Conservation (phyloP, 2,329 filamentous ascomycete genomes). For the Rachicladosporium sp. region DNA sequence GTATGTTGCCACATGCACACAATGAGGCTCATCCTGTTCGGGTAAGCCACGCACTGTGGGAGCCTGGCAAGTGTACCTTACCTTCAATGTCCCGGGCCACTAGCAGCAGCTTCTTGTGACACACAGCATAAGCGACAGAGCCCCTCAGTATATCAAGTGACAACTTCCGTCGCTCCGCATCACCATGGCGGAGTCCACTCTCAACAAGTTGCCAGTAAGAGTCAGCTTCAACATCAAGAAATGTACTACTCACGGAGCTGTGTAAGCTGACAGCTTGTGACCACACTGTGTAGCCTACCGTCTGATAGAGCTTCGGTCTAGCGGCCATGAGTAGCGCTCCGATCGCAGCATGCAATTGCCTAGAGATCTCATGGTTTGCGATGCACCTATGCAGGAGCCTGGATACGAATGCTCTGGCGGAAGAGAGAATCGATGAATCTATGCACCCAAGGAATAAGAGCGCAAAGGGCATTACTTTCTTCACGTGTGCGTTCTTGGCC, state of each 20-base stretch:
- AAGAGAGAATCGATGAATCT: too few species aligned
- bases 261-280: slow-evolving; percentile 12
- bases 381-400: too few species aligned
- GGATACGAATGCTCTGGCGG: too few species aligned
- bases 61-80: slow-evolving; percentile 6
- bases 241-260: background rate
- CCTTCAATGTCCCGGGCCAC: slow-evolving; percentile 6
- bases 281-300: slow-evolving; percentile 16
- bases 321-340: background rate
- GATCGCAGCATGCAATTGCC: background rate
- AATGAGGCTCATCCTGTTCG: background rate
- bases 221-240: slow-evolving; percentile 5
- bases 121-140: slow-evolving; percentile 24
- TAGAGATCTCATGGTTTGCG: background rate
- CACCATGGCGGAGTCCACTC: slow-evolving; percentile 28
- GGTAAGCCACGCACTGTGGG: slow-evolving; percentile 3
- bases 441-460: too few species aligned
- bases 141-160: slow-evolving; percentile 33
- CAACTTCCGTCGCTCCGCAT: slow-evolving; percentile 34
- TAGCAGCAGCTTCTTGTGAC: slow-evolving; percentile 4
- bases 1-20: background rate
- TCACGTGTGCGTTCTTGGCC: too few species aligned
- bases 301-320: slow-evolving; percentile 5
- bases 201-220: slow-evolving; percentile 30
- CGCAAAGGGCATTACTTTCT: too few species aligned